A percentile compares a stretch with the other conserved stretches of the same genome.
These are phyloP conservation scores for Cyberlindnera americana DNA, from an alignment of 805 yeast species.

Conservation along the genomic window DNA sequence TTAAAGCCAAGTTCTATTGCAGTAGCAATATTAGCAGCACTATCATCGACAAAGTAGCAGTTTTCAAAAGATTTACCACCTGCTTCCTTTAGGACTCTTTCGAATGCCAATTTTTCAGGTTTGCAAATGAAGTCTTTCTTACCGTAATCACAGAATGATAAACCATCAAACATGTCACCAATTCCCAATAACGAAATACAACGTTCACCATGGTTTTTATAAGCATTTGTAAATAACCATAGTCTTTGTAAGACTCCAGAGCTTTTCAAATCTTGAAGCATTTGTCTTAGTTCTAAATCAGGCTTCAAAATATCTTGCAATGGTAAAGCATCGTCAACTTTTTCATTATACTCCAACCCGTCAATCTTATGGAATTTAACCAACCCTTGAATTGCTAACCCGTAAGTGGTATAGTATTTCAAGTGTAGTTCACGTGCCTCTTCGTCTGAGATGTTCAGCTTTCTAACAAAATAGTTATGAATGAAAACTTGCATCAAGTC, in stretches of 20 bases:
- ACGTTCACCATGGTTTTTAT: constrained; percentile 82
- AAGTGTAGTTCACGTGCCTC: constrained; percentile 72
- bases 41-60: constrained; percentile 84
- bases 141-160: constrained; percentile 84
- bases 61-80: constrained; percentile 45
- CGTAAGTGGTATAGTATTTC: constrained; percentile 80
- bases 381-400: constrained; percentile 90
- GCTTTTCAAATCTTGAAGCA: constrained; percentile 42
- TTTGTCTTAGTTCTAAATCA: constrained; percentile 47
- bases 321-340: constrained; percentile 92
- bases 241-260: constrained; percentile 60
- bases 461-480: constrained; percentile 71
- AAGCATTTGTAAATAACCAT: constrained; percentile 96
- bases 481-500: constrained; percentile 86
- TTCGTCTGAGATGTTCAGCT: constrained; percentile 57
- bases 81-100: constrained; percentile 61
- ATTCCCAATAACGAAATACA: constrained; percentile 77
- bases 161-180: constrained; percentile 92
- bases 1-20: constrained; percentile 73
- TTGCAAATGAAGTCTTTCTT: constrained; percentile 72
- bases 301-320: constrained; percentile 73
- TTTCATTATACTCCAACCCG: constrained; percentile 81
- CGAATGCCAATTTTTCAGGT: constrained; percentile 75
- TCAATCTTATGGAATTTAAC: constrained; percentile 63
- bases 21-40: constrained; percentile 71